These are phyloP conservation scores for Tulasnella sp. DNA, from an alignment of 768 basidiomycete species.

Conservation along the genomic window DNA sequence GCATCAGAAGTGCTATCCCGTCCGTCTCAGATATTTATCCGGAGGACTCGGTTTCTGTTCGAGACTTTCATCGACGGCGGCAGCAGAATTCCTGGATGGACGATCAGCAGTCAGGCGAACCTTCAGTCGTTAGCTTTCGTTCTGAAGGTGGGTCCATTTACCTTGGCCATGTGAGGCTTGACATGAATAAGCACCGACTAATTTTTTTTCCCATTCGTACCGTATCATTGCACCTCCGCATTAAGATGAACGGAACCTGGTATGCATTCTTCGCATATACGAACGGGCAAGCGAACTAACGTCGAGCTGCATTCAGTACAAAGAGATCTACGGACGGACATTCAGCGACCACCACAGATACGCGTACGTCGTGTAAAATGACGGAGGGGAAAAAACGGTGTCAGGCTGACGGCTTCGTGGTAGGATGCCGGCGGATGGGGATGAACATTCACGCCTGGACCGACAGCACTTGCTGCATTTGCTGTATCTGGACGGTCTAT, in stretches of 20 bases:
- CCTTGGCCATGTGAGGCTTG: background rate
- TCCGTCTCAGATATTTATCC: slow-evolving; percentile 21
- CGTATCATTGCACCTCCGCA: background rate
- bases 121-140: slow-evolving; percentile 10
- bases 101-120: background rate
- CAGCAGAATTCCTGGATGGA: background rate
- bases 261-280: background rate
- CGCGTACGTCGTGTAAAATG: background rate
- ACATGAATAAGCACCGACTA: background rate
- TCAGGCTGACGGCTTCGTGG: background rate
- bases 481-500: slow-evolving; percentile 20
- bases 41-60: slow-evolving; percentile 23
- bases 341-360: slow-evolving; percentile 14
- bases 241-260: slow-evolving; percentile 2
- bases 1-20: background rate
- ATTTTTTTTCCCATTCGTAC: background rate
- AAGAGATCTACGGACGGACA: slow-evolving; percentile 16
- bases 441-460: slow-evolving; percentile 21
- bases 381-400: background rate
- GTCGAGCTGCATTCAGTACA: background rate
- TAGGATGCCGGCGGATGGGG: background rate
- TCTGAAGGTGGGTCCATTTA: background rate
- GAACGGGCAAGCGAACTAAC: background rate
- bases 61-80: background rate
- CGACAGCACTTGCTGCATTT: slow-evolving; percentile 14